Evolutionary conservation across 768 basidiomycete species (phyloP).

Genomic region (Artomyces pyxidatus): DNA sequence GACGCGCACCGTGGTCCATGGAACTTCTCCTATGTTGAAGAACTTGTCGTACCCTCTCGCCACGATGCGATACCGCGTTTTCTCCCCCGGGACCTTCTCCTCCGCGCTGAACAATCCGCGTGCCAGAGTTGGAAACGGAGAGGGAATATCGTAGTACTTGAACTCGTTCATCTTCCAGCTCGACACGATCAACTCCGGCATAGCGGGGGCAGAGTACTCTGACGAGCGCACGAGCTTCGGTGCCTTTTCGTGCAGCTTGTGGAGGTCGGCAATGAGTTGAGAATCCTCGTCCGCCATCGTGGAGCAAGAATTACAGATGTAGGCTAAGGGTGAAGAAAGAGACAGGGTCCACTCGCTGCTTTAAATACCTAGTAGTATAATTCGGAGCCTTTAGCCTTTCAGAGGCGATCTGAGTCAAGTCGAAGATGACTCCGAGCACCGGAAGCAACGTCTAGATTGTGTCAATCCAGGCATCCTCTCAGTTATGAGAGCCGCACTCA

Average conservation of each 20-base stretch:
- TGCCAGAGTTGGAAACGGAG: conserved; percentile 92
- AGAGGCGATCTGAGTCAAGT: no score
- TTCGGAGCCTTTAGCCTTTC: no score
- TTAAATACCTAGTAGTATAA: no score
- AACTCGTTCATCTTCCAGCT: conserved; percentile 99
- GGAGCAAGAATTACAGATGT: no score
- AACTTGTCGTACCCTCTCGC: conserved; percentile 97
- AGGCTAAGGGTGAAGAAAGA: no score
- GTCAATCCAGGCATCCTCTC: no score
- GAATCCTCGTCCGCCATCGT: no score
- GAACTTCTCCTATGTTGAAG: conserved; percentile 95
- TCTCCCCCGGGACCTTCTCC: conserved; percentile 23
- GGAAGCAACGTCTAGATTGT: no score
- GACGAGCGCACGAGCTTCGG: conserved; percentile 62
- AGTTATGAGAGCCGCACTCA: no score
- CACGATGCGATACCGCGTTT: conserved; percentile 52
- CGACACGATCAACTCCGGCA: conserved; percentile 45
- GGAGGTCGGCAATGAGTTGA: conserved; percentile 48
- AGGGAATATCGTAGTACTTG: conserved; percentile 85
- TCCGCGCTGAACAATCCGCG: conserved; percentile 79
- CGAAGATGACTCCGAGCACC: no score
- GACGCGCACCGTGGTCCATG: conserved; percentile 77
- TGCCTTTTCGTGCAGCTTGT: conserved; percentile 41
- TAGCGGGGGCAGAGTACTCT: conserved; percentile 48
- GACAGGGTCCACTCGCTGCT: no score